These are phyloP conservation scores for Metarhizium robertsii DNA, from an alignment of 2,329 filamentous ascomycete species.

Conservation along the genomic window DNA sequence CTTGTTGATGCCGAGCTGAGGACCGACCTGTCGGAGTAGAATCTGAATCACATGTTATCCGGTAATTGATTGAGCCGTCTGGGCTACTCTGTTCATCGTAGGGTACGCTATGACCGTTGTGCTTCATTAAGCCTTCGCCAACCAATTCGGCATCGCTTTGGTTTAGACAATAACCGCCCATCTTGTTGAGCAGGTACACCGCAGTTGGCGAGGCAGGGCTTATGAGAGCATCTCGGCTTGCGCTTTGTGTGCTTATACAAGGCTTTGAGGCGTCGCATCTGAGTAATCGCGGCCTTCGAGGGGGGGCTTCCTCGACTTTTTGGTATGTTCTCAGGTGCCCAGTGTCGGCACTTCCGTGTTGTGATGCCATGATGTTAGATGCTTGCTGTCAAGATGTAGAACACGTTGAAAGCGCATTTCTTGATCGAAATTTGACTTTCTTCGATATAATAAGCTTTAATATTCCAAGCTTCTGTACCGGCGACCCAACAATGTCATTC, in stretches of 20 bases:
- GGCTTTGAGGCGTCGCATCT: not conserved
- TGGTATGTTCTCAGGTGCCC: not conserved
- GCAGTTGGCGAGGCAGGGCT: not conserved
- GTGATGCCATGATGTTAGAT: not conserved
- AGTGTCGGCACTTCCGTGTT: not conserved
- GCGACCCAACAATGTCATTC: not conserved
- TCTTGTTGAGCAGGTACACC: not conserved
- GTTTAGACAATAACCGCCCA: not conserved
- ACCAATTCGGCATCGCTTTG: not conserved
- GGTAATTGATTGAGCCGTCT: not conserved
- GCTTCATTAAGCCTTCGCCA: not conserved
- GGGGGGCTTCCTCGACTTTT: not conserved
- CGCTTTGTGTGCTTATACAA: not conserved
- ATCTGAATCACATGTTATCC: not conserved
- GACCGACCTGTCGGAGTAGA: conserved; percentile 12
- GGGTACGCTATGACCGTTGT: not conserved
- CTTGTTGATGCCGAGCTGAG: conserved; percentile 7
- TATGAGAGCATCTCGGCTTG: not conserved
- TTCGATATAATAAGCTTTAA: not conserved
- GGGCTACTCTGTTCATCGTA: not conserved
- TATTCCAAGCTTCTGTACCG: not conserved
- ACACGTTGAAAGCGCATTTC: not conserved
- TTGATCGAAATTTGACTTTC: not conserved
- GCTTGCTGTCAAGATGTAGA: not conserved
- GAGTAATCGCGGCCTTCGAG: not conserved